Percentiles rank a stretch among this genome's conserved stretches.
Evolutionary conservation across 306 rosid genomes (phyloP).

Genomic region (Glycine soja): DNA sequence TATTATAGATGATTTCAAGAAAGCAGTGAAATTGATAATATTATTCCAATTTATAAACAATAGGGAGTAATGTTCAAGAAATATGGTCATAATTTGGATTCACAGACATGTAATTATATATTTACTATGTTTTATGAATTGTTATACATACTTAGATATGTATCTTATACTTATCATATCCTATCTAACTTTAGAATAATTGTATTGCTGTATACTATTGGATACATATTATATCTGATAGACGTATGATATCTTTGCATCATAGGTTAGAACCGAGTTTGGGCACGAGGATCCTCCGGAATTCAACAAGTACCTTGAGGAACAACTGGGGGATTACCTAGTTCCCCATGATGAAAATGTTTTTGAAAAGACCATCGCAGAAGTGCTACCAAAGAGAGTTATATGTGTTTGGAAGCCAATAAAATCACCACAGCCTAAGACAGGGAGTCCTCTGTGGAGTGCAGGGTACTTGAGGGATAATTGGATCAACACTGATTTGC

Average conservation of each 20-base stretch:
- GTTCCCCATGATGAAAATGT: slow-evolving; percentile 72
- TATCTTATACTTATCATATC: background rate
- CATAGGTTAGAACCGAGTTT: slow-evolving; percentile 76
- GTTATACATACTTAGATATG: no score
- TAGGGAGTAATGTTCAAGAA: background rate
- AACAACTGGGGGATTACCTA: slow-evolving; percentile 73
- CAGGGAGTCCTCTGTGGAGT: slow-evolving; percentile 70
- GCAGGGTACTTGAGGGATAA: slow-evolving; percentile 74
- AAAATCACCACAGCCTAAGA: slow-evolving; percentile 59
- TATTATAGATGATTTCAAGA: no score
- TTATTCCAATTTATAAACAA: background rate
- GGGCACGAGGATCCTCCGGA: slow-evolving; percentile 87
- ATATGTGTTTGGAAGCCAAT: slow-evolving; percentile 95
- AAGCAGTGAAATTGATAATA: background rate
- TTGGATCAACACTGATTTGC: slow-evolving; percentile 92
- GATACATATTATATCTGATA: background rate
- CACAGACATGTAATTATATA: no score
- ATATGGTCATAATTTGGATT: background rate
- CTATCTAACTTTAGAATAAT: background rate
- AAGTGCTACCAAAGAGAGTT: slow-evolving; percentile 73
- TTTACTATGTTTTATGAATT: no score
- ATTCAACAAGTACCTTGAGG: slow-evolving; percentile 69
- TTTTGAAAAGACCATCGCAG: slow-evolving; percentile 67
- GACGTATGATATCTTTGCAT: background rate
- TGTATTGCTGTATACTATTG: background rate